Evolutionary conservation across 202 grass and related monocot species (phyloP).

Genomic region (Setaria italica): DNA sequence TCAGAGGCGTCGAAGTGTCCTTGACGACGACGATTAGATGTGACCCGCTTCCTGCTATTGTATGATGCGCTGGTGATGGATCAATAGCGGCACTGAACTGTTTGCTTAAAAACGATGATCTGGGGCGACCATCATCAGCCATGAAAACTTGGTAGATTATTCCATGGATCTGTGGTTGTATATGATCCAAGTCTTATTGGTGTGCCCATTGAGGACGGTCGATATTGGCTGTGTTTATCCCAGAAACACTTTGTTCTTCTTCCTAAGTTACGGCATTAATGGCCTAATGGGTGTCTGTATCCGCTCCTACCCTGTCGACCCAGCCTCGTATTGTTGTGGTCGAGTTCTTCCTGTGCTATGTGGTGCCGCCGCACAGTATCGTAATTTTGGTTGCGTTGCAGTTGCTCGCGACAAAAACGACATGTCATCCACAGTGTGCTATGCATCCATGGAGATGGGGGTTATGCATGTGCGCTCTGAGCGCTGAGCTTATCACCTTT

Average conservation of each 20-base stretch:
- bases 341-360: not conserved
- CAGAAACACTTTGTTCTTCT: not conserved
- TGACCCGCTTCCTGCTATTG: not conserved
- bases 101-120: conserved; percentile 7
- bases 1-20: conserved; percentile 91
- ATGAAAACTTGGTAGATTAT: conserved; percentile 19
- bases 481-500: not conserved
- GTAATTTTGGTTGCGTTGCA: not conserved
- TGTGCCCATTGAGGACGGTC: not conserved
- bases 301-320: not conserved
- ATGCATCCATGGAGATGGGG: not conserved
- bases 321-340: not conserved
- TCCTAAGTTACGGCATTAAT: not conserved
- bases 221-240: conserved; percentile 8
- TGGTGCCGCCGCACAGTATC: not conserved
- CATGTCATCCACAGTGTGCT: not conserved
- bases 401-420: not conserved
- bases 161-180: conserved; percentile 30
- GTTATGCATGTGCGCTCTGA: not conserved
- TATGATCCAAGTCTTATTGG: conserved; percentile 35
- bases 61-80: conserved; percentile 4
- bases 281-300: not conserved
- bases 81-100: not conserved
- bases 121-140: not conserved
- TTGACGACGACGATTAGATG: conserved; percentile 90